Base-by-base conservation (phyloP, 768 basidiomycete species). In the Panaeolus papilionaceus region DNA sequence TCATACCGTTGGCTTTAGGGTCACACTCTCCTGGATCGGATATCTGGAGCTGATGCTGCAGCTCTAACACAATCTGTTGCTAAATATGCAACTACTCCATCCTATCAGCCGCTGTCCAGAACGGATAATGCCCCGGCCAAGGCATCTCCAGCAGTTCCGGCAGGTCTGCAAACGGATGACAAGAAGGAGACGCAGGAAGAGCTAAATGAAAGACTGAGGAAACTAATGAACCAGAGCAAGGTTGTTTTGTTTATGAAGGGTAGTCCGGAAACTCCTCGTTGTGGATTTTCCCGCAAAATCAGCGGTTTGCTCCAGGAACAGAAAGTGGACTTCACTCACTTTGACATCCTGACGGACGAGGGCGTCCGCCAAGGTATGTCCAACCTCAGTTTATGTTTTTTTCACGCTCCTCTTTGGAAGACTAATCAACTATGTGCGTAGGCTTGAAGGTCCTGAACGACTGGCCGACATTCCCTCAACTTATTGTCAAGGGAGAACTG, bases 191-290 rank as follows among this genome's bases (percentile, higher is more conserved):
- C 88, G 0, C 79, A 83, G 18, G 93, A 92, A 71, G 84, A 92
- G 72, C 85, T 97, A 23, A 82, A 85, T 16, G 75, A 79, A 49
- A 85, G 95, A 62, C 86, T 96, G 74, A 82, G 78, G 16, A 70
- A 68, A 54, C 79, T 99, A 66, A 97, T 98, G 95, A 86, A 84
- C 68, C 88, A 93, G 79, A 86, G 85, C 78, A 83, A 84, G 23
- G 89, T 96, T 11, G 90, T 97, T 33, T 74, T 96, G 66, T 95
- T 96, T 84, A 96, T 97, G 94, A 97, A 97, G 77, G 95, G 95
- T 20, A 84, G 79, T 63, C 94, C 94, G 0, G 85, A 89, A 38
- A 81, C 79, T 2, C 95, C 95, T 6, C 88, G 90, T 66, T 97
- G 95, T 71, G 94, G 94, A 1, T 97, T 96, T 76, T 94, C 92